These are phyloP conservation scores for Venturia asperata DNA, from an alignment of 2,329 filamentous ascomycete species.

Conservation along the genomic window DNA sequence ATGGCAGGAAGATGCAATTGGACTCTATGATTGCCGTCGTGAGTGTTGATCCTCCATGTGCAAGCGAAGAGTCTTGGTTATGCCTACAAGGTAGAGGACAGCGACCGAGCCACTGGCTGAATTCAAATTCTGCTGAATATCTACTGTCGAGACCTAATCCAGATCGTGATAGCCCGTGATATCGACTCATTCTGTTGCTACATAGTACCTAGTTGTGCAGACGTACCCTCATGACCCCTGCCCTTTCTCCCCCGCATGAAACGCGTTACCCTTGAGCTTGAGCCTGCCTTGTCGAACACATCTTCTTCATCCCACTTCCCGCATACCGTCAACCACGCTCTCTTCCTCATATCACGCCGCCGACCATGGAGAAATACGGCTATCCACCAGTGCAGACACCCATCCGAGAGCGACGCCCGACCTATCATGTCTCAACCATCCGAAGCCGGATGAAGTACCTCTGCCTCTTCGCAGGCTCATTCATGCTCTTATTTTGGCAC, in stretches of 20 bases:
- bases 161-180: neutral
- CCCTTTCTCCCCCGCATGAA: neutral
- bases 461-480: neutral
- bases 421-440: neutral
- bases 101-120: too few species aligned
- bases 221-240: neutral
- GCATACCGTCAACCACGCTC: neutral
- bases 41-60: too few species aligned
- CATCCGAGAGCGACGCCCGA: neutral
- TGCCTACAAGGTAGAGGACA: too few species aligned
- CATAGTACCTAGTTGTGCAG: too few species aligned
- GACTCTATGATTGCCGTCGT: too few species aligned
- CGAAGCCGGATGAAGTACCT: neutral
- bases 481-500: conserved; percentile 12
- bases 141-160: neutral
- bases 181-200: too few species aligned
- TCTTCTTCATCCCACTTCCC: neutral
- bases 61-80: too few species aligned
- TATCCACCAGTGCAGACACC: conserved; percentile 13
- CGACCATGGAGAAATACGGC: conserved; percentile 12
- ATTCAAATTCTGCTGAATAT: too few species aligned
- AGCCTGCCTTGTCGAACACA: neutral
- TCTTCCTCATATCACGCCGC: neutral
- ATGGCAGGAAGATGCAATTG: neutral
- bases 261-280: conserved; percentile 3